Evolutionary conservation across 192 early-diverging fungal species (phyloP).

Genomic region (Coemansia sp.): DNA sequence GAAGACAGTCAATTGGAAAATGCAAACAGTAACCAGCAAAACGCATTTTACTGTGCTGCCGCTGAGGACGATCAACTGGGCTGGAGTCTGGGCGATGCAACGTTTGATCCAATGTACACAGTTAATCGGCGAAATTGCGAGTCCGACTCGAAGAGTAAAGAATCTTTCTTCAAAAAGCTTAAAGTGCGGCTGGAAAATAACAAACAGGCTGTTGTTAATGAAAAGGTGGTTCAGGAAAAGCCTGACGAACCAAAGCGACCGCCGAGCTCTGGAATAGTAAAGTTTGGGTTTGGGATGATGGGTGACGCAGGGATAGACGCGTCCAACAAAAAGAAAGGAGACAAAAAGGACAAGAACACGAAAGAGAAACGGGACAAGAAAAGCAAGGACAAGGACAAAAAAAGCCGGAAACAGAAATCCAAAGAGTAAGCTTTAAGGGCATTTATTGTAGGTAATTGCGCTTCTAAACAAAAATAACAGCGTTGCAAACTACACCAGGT

Average conservation of each 20-base stretch:
- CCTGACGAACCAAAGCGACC: not conserved
- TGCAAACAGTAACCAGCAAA: not conserved
- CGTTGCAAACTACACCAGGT: no score
- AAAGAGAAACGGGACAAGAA: not conserved
- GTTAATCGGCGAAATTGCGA: constrained; percentile 32
- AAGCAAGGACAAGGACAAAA: not conserved
- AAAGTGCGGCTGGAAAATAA: constrained; percentile 13
- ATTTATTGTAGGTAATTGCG: no score
- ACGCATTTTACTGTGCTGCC: constrained; percentile 20
- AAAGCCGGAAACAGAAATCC: not conserved
- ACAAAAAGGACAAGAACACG: not conserved
- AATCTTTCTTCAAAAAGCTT: constrained; percentile 43
- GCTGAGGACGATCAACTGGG: constrained; percentile 40
- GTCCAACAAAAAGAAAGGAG: not conserved
- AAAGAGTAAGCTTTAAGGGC: not conserved
- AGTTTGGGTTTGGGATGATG: not conserved
- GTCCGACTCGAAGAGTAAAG: constrained; percentile 19
- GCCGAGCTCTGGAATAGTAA: not conserved
- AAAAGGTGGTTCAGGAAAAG: not conserved
- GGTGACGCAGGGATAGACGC: not conserved
- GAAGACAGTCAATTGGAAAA: constrained; percentile 7
- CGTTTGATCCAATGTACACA: constrained; percentile 50
- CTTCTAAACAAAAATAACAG: no score
- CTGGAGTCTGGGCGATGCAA: constrained; percentile 20
- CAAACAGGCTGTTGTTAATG: not conserved